Evolutionary conservation across 1,284 basidiomycete species (phyloP).

Genomic region (Stygiomarasmius scandens): DNA sequence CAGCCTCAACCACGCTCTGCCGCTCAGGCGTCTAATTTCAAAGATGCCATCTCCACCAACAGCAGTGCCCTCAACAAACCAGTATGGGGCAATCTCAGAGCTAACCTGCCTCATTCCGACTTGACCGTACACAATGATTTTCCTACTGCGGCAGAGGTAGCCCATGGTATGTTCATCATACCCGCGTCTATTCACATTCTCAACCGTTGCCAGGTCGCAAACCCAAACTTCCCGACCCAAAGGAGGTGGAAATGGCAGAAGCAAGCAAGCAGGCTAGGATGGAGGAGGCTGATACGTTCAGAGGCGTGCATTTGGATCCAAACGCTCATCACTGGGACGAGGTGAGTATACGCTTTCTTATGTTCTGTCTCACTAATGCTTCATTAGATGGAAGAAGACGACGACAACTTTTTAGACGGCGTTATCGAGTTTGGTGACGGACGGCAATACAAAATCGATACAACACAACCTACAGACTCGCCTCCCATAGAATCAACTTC

Average conservation of each 20-base stretch:
- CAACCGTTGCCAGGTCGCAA: conserved; percentile 28
- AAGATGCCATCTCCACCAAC: conserved; percentile 35
- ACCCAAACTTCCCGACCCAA: conserved; percentile 36
- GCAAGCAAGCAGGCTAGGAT: conserved; percentile 62
- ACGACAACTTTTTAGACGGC: conserved; percentile 85
- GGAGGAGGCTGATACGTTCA: conserved; percentile 88
- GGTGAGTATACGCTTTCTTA: conserved; percentile 52
- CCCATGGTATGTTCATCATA: conserved; percentile 59
- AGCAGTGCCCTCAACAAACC: conserved; percentile 39
- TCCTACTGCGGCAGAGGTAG: conserved; percentile 91
- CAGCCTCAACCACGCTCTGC: conserved; percentile 64
- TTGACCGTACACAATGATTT: conserved; percentile 64
- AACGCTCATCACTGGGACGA: conserved; percentile 96
- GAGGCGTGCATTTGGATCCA: conserved; percentile 88
- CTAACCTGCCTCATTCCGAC: conserved; percentile 37
- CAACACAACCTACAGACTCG: conserved; percentile 39
- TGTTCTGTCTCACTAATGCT: too few species aligned
- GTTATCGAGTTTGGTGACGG: conserved; percentile 95
- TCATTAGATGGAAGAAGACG: conserved; percentile 82
- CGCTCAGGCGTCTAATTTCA: conserved; percentile 38
- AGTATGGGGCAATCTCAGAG: conserved; percentile 65
- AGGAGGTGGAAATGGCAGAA: conserved; percentile 34
- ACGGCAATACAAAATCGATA: conserved; percentile 79
- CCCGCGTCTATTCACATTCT: conserved; percentile 14
- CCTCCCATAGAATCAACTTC: conserved; percentile 25